Evolutionary conservation across 177 flowering plant genomes (phyloP).

Genomic region (Vitis hybrid): DNA sequence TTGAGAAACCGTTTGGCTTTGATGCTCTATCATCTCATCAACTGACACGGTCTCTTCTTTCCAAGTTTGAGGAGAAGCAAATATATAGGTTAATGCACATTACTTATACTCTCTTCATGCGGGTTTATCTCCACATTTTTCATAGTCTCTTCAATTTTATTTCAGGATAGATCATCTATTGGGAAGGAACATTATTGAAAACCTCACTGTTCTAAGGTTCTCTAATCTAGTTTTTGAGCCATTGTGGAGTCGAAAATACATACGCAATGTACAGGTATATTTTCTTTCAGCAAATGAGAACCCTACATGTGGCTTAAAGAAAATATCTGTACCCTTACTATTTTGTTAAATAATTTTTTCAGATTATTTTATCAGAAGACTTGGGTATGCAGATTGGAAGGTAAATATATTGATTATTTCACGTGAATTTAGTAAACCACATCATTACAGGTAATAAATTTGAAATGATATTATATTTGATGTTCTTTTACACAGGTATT

Average conservation of each 20-base stretch:
- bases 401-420: slow-evolving; percentile 18
- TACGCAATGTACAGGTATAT: slow-evolving; percentile 54
- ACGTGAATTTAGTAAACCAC: not conserved
- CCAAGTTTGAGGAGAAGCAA: slow-evolving; percentile 57
- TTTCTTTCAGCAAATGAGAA: not conserved
- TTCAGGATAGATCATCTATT: slow-evolving; percentile 71
- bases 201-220: slow-evolving; percentile 63
- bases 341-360: slow-evolving; percentile 2
- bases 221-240: slow-evolving; percentile 72
- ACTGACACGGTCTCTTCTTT: slow-evolving; percentile 45
- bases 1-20: slow-evolving; percentile 68
- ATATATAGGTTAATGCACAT: slow-evolving; percentile 43
- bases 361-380: slow-evolving; percentile 62
- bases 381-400: slow-evolving; percentile 40
- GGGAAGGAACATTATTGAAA: slow-evolving; percentile 61
- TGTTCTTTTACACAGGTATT: slow-evolving; percentile 29
- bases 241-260: slow-evolving; percentile 55
- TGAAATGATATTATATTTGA: not conserved
- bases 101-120: not conserved
- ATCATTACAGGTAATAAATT: not conserved
- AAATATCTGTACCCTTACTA: not conserved
- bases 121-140: not conserved
- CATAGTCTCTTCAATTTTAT: not conserved
- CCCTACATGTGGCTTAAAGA: not conserved
- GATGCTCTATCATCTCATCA: slow-evolving; percentile 42